These are phyloP conservation scores for Dispira simplex DNA, from an alignment of 192 early-diverging fungal species.

Conservation along the genomic window DNA sequence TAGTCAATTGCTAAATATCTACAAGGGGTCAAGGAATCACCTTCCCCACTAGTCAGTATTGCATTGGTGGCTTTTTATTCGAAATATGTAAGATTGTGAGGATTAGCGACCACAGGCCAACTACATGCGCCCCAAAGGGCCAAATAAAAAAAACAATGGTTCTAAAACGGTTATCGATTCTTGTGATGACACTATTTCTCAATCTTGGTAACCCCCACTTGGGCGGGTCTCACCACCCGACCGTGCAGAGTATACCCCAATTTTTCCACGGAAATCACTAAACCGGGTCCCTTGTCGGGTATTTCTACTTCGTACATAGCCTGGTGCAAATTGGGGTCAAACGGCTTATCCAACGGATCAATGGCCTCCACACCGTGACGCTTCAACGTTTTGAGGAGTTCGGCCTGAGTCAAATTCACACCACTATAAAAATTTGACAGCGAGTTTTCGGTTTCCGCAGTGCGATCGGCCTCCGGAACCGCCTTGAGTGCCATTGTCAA, in stretches of 20 bases:
- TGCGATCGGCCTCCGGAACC: constrained; percentile 55
- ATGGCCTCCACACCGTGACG: constrained; percentile 73
- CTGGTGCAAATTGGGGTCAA: constrained; percentile 89
- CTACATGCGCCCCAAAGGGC: too few species aligned
- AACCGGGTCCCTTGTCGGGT: constrained; percentile 76
- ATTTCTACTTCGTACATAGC: constrained; percentile 90
- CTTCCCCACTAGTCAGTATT: too few species aligned
- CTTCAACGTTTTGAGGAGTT: constrained; percentile 74
- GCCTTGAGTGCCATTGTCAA: constrained; percentile 77
- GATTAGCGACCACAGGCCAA: too few species aligned
- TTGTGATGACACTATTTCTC: background rate
- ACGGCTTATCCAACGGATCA: constrained; percentile 72
- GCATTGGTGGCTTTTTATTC: too few species aligned
- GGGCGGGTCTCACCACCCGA: constrained; percentile 82
- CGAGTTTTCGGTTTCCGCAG: constrained; percentile 27
- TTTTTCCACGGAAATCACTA: constrained; percentile 82
- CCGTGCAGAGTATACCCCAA: constrained; percentile 85
- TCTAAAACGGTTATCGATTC: too few species aligned
- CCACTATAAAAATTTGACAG: constrained; percentile 74
- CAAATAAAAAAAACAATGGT: too few species aligned
- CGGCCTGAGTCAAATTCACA: constrained; percentile 74
- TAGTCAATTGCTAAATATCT: too few species aligned
- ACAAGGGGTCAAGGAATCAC: too few species aligned
- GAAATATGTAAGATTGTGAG: too few species aligned
- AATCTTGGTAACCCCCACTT: constrained; percentile 64